phyloP scores from a whole-genome alignment of 225 moss, liverwort and hornwort species.

The Polytrichum commune region DNA sequence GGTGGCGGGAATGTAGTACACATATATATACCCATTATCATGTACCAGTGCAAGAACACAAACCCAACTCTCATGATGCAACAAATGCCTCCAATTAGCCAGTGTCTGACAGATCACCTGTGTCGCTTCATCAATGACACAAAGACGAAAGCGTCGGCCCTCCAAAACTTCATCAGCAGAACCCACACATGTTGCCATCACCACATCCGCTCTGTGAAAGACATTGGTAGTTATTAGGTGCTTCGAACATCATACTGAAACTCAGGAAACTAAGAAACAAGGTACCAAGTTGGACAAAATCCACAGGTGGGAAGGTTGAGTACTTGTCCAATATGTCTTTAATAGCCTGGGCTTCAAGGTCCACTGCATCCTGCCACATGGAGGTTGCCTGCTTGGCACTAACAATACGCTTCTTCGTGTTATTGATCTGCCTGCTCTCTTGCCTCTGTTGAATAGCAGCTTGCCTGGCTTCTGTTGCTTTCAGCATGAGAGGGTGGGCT shows the following conservation, averaged over 20 bases:
- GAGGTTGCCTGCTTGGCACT: constrained; percentile 75
- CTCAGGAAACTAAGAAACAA: too few relatives aligned
- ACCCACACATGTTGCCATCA: constrained; percentile 89
- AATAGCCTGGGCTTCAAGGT: constrained; percentile 71
- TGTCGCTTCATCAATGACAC: constrained; percentile 96
- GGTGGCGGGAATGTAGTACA: too few relatives aligned
- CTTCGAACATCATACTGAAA: too few relatives aligned
- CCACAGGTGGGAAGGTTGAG: not conserved
- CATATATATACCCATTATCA: too few relatives aligned
- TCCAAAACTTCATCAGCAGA: constrained; percentile 80
- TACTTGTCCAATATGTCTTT: constrained; percentile 78
- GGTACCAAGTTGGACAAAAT: not conserved
- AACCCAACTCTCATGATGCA: too few relatives aligned
- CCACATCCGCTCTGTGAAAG: constrained; percentile 70
- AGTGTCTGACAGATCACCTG: constrained; percentile 42
- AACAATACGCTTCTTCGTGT: constrained; percentile 62
- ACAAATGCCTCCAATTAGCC: too few relatives aligned
- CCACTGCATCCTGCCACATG: constrained; percentile 77
- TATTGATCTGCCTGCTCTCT: constrained; percentile 70
- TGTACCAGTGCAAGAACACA: too few relatives aligned
- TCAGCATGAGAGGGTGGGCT: constrained; percentile 83
- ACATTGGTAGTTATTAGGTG: not conserved
- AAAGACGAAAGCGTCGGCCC: constrained; percentile 63
- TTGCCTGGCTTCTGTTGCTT: constrained; percentile 59
- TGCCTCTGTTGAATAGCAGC: constrained; percentile 62